Conservation (phyloP, 495 filamentous ascomycete species). For the Chaetomium cochliodes region DNA sequence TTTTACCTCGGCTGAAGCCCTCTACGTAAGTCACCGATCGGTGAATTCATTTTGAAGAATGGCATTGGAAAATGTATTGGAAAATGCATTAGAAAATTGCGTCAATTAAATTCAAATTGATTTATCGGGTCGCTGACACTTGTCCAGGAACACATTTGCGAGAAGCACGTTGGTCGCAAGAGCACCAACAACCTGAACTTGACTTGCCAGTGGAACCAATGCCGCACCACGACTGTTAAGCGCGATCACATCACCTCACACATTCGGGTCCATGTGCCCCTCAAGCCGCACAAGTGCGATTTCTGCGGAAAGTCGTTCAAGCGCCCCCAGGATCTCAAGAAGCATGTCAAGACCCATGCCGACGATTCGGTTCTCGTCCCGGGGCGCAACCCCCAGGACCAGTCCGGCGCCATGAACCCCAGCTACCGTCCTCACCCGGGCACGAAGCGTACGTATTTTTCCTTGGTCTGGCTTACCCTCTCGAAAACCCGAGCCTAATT, state of each 20-base stretch:
- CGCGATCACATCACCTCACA: slow-evolving; percentile 99
- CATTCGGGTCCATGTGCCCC: slow-evolving; percentile 94
- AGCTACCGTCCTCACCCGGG: slow-evolving; percentile 48
- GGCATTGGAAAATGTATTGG: not conserved
- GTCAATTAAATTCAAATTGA: not conserved
- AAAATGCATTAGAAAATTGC: not conserved
- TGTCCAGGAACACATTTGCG: slow-evolving; percentile 91
- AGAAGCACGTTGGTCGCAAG: slow-evolving; percentile 97
- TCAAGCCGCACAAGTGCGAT: slow-evolving; percentile 98
- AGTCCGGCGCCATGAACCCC: slow-evolving; percentile 61
- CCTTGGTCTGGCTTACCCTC: slow-evolving; percentile 9
- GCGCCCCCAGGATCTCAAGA: slow-evolving; percentile 97
- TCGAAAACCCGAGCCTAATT: slow-evolving; percentile 42
- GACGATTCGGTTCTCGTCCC: slow-evolving; percentile 87
- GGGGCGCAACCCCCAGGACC: slow-evolving; percentile 67
- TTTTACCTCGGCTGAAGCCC: slow-evolving; percentile 71
- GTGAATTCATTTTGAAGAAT: slow-evolving; percentile 13
- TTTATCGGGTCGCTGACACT: not conserved
- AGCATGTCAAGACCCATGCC: slow-evolving; percentile 99
- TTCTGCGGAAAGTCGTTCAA: slow-evolving; percentile 99
- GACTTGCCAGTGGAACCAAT: slow-evolving; percentile 95
- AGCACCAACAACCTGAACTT: slow-evolving; percentile 98
- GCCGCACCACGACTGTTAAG: slow-evolving; percentile 95
- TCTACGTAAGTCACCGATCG: slow-evolving; percentile 70
- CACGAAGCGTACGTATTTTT: slow-evolving; percentile 54